Percentiles rank a stretch among this genome's conserved stretches.
Evolutionary conservation across 2,329 filamentous ascomycete genomes (phyloP).

Genomic region (Trichophyton simii): DNA sequence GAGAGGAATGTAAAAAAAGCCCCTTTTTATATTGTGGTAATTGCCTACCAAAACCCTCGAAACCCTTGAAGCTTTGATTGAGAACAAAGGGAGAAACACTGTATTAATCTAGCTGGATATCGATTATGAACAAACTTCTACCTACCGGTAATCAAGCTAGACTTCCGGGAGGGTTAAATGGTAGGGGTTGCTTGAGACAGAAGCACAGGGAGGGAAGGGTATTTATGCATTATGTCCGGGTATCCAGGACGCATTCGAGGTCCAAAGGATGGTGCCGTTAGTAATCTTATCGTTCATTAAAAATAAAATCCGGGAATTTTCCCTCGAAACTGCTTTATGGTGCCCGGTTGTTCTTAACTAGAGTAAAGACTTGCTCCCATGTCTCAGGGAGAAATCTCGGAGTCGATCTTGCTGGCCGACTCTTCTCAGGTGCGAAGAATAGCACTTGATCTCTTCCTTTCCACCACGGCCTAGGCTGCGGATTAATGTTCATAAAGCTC

Average conservation of each 20-base stretch:
- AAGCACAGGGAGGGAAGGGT: background rate
- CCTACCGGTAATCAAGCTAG: background rate
- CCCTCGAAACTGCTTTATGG: background rate
- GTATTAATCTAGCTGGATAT: background rate
- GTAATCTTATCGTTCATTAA: background rate
- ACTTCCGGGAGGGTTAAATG: background rate
- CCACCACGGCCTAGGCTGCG: constrained; percentile 27
- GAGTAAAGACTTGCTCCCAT: constrained; percentile 32
- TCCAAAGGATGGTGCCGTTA: background rate
- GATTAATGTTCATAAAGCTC: constrained; percentile 29
- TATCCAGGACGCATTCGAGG: background rate
- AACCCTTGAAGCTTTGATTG: background rate
- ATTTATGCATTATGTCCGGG: background rate
- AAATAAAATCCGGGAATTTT: background rate
- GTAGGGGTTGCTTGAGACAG: background rate
- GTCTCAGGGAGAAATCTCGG: constrained; percentile 32
- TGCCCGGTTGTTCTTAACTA: constrained; percentile 22
- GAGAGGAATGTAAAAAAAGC: background rate
- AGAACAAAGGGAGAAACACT: background rate
- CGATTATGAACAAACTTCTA: background rate
- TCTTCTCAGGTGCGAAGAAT: constrained; percentile 30
- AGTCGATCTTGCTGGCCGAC: constrained; percentile 26
- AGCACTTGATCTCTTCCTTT: constrained; percentile 24
- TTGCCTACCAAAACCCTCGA: background rate
- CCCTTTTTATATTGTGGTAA: background rate